phyloP scores from a whole-genome alignment of 2,329 filamentous ascomycete species.

The Nemania bipapillata region DNA sequence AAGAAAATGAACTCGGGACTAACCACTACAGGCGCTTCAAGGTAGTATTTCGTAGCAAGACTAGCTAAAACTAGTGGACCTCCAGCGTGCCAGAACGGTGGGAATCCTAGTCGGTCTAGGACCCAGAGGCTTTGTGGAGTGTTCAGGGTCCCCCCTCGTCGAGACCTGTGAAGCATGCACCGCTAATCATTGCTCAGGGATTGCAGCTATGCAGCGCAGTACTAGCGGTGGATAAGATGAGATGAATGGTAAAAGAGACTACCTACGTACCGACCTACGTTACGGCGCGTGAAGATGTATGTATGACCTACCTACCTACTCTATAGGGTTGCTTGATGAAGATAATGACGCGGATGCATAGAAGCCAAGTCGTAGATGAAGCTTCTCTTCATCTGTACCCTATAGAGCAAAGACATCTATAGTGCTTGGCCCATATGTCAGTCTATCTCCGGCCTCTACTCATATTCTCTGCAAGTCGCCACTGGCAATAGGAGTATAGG shows the following conservation, averaged over 20 bases:
- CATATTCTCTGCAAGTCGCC: slow-evolving; percentile 10
- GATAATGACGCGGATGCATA: slow-evolving; percentile 1
- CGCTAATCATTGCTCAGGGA: slow-evolving; percentile 50
- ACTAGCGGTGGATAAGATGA: slow-evolving; percentile 31
- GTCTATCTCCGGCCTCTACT: slow-evolving; percentile 20
- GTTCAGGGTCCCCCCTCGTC: slow-evolving; percentile 48
- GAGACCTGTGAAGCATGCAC: slow-evolving; percentile 47
- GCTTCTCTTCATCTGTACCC: background rate
- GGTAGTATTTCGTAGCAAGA: slow-evolving; percentile 27
- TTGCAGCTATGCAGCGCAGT: slow-evolving; percentile 42
- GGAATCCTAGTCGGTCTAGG: slow-evolving; percentile 46
- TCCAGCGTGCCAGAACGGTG: slow-evolving; percentile 49
- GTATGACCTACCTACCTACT: background rate
- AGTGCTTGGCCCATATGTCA: background rate
- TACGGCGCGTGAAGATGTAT: background rate
- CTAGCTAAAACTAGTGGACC: slow-evolving; percentile 39
- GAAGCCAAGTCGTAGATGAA: background rate
- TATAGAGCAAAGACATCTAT: background rate
- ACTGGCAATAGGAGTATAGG: background rate
- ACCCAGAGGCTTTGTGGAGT: slow-evolving; percentile 45
- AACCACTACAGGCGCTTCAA: slow-evolving; percentile 27
- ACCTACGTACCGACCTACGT: background rate
- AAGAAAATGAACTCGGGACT: slow-evolving; percentile 33
- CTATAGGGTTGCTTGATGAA: background rate
- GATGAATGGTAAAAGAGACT: slow-evolving; percentile 14